phyloP scores from a whole-genome alignment of 257 asterid genomes.

The Solanum chaucha region DNA sequence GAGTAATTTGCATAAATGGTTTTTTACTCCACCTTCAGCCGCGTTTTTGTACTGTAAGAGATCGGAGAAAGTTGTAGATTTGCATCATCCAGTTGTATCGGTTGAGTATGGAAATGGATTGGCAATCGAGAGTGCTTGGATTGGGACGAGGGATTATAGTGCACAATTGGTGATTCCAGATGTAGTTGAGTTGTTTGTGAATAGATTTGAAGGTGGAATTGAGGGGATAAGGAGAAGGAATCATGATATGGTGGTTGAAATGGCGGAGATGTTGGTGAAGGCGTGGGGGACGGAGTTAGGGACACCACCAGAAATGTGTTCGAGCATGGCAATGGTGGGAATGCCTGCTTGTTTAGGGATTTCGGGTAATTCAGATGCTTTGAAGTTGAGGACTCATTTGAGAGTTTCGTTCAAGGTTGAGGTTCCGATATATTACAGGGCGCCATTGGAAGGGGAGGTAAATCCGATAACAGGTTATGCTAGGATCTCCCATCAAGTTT shows the following conservation, averaged over 20 bases:
- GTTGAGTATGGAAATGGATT: constrained; percentile 75
- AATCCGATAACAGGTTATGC: constrained; percentile 58
- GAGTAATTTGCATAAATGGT: constrained; percentile 73
- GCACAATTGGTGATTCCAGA: constrained; percentile 67
- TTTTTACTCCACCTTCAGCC: constrained; percentile 69
- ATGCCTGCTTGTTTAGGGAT: constrained; percentile 64
- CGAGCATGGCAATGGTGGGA: constrained; percentile 94
- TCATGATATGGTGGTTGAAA: constrained; percentile 35
- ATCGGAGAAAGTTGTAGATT: constrained; percentile 29
- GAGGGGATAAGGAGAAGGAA: constrained; percentile 64
- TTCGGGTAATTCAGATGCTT: constrained; percentile 34
- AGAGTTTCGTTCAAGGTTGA: constrained; percentile 53
- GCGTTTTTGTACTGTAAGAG: constrained; percentile 63
- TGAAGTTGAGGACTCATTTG: constrained; percentile 54
- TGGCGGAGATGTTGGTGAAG: constrained; percentile 32
- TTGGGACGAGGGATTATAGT: constrained; percentile 80
- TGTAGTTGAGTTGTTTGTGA: constrained; percentile 47
- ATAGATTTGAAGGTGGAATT: constrained; percentile 68
- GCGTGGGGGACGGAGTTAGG: constrained; percentile 78
- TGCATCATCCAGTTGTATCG: constrained; percentile 77
- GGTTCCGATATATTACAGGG: constrained; percentile 69
- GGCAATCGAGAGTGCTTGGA: constrained; percentile 74
- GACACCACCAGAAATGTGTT: constrained; percentile 60
- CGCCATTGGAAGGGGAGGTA: constrained; percentile 37
- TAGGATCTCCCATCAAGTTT: constrained; percentile 89